A percentile compares a stretch with the other conserved stretches of the same genome.
These are phyloP conservation scores for Suillus occidentalis DNA, from an alignment of 768 basidiomycete species.

Conservation along the genomic window DNA sequence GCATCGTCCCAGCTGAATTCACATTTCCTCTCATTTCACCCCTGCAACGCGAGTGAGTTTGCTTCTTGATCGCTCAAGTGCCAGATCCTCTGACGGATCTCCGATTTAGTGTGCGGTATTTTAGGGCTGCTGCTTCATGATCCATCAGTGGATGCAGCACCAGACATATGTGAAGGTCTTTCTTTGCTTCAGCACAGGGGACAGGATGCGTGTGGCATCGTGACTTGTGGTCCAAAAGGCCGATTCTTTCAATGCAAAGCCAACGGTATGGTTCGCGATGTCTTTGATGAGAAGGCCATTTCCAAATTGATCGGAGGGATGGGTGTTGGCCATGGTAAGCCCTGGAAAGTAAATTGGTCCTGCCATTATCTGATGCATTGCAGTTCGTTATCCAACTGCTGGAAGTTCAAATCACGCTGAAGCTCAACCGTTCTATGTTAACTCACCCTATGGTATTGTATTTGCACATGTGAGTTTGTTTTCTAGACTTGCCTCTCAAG, in stretches of 20 bases:
- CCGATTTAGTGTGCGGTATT: slow-evolving; percentile 80
- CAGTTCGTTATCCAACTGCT: slow-evolving; percentile 97
- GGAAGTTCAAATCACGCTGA: slow-evolving; percentile 96
- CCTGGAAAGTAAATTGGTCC: slow-evolving; percentile 17
- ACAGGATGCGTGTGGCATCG: slow-evolving; percentile 96
- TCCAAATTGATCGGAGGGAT: slow-evolving; percentile 84
- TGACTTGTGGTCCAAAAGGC: slow-evolving; percentile 94
- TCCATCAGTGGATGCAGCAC: slow-evolving; percentile 67
- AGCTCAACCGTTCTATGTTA: slow-evolving; percentile 99
- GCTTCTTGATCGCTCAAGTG: not conserved
- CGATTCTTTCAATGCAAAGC: slow-evolving; percentile 98
- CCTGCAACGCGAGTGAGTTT: slow-evolving; percentile 30
- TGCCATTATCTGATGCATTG: slow-evolving; percentile 15
- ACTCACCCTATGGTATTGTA: slow-evolving; percentile 99
- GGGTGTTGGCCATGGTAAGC: slow-evolving; percentile 93
- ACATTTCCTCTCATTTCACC: not conserved
- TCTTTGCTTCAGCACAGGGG: slow-evolving; percentile 95
- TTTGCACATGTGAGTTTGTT: slow-evolving; percentile 82
- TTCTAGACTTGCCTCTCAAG: not conserved
- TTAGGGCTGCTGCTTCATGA: slow-evolving; percentile 86
- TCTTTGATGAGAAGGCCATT: slow-evolving; percentile 82
- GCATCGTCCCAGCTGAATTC: not conserved
- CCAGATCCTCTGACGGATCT: slow-evolving; percentile 11
- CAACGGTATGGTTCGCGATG: slow-evolving; percentile 98
- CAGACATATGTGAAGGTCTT: slow-evolving; percentile 94